Percentiles rank a stretch among this genome's conserved stretches.
Evolutionary conservation across 192 early-diverging fungal species (phyloP).

Genomic region (Borealophlyctis nickersoniae): DNA sequence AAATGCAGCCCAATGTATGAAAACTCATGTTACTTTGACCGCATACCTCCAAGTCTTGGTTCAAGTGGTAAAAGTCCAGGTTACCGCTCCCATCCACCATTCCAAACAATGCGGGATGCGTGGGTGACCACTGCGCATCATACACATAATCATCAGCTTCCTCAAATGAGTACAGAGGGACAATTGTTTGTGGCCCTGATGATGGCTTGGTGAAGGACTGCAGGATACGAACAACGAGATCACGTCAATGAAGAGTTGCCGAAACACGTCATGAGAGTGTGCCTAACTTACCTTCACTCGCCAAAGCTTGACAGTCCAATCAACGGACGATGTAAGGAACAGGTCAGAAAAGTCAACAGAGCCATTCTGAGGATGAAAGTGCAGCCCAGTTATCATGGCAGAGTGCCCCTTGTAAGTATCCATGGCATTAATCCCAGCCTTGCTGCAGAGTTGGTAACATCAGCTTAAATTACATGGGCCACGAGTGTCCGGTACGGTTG

Average conservation of each 20-base stretch:
- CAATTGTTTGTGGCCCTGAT: slow-evolving; percentile 40
- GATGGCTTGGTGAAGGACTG: slow-evolving; percentile 28
- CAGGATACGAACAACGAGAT: neutral
- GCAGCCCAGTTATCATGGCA: slow-evolving; percentile 81
- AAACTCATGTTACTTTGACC: too few species aligned
- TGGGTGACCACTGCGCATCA: slow-evolving; percentile 96
- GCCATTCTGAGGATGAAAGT: slow-evolving; percentile 83
- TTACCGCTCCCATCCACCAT: slow-evolving; percentile 86
- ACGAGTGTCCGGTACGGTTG: too few species aligned
- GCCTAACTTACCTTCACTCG: slow-evolving; percentile 43
- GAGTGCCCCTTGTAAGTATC: slow-evolving; percentile 87
- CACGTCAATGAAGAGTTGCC: slow-evolving; percentile 4
- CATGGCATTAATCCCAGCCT: slow-evolving; percentile 88
- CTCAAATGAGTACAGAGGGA: slow-evolving; percentile 83
- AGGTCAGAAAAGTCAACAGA: slow-evolving; percentile 87
- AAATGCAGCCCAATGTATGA: too few species aligned
- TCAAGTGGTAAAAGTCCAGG: slow-evolving; percentile 93
- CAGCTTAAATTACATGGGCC: neutral
- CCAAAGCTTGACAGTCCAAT: slow-evolving; percentile 99
- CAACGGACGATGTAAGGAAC: slow-evolving; percentile 86
- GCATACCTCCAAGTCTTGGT: slow-evolving; percentile 75
- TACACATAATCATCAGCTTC: slow-evolving; percentile 94
- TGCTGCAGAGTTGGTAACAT: slow-evolving; percentile 49
- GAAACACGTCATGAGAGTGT: neutral
- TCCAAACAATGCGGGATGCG: slow-evolving; percentile 92